phyloP scores from a whole-genome alignment of 345 rosid genomes.

The Acer campestre region DNA sequence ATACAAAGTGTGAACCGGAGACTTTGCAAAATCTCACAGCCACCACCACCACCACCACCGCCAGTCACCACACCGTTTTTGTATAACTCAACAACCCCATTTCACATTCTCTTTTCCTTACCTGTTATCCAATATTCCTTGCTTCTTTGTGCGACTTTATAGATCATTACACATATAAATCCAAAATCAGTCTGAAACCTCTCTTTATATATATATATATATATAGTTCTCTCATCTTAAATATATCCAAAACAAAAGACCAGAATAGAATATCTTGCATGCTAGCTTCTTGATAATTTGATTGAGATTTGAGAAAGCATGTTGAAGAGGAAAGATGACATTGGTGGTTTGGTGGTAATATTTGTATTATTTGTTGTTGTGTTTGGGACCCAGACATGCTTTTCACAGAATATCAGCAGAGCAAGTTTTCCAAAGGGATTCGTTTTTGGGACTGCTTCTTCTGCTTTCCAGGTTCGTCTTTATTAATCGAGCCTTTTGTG shows the following conservation, averaged over 20 bases:
- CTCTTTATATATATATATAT: no score
- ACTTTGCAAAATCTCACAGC: background rate
- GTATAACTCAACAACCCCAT: background rate
- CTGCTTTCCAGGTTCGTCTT: conserved; percentile 52
- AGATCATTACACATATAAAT: background rate
- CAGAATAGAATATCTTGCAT: background rate
- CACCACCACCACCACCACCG: background rate
- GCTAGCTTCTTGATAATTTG: no score
- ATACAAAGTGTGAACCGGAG: background rate
- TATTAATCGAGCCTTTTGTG: background rate
- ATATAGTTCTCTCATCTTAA: background rate
- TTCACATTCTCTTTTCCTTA: background rate
- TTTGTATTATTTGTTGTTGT: background rate
- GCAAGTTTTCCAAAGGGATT: conserved; percentile 52
- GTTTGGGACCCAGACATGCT: conserved; percentile 26
- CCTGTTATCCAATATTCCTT: no score
- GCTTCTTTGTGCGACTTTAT: background rate
- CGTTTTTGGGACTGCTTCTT: conserved; percentile 63
- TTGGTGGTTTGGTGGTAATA: conserved; percentile 18
- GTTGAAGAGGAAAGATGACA: conserved; percentile 18
- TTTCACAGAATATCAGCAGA: conserved; percentile 40
- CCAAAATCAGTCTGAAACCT: background rate
- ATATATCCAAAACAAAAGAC: no score
- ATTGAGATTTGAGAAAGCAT: background rate
- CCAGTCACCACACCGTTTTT: background rate